Evolutionary conservation across 768 basidiomycete genomes (phyloP), one percentile per base, ranked within the genome.

Genomic region (Lentinula sp.): DNA sequence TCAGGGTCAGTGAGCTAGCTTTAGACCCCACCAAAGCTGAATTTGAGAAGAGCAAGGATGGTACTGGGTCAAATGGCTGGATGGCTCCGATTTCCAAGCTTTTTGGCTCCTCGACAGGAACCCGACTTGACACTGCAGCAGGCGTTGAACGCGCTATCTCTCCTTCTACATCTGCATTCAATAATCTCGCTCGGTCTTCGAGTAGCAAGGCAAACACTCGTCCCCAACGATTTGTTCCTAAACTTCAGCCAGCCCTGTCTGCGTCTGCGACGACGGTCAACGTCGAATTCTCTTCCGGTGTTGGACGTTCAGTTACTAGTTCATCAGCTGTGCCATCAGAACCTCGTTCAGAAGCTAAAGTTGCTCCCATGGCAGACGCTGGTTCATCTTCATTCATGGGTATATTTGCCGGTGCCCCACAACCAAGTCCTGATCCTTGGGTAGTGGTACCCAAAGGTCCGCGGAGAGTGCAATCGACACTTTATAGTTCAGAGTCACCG

Each of bases 211-310:
- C 63, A 21, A 65, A 61, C 13, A 65, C 72, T 7, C 70, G 72
- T 31, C 70, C 74, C 2, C 65, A 78, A 13, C 80, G 84, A 31
- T 72, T 83, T 5, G 87, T 85, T 23, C 91, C 89, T 2, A 98
- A 98, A 70, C 80, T 89, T 31, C 84, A 84, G 0, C 89, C 95
- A 2, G 93, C 91, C 10, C 82, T 94, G 34, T 87, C 89, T 10
- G 93, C 97, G 9, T 92, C 91, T 21, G 80, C 91, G 2, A 95
- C 91, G 53, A 95, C 93, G 1, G 95, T 98, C 66, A 97, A 95
- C 61, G 96, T 99, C 60, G 95, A 97, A 76, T 98, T 98, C 73
- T 91, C 87, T 3, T 74, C 83, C 1, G 89, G 84, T 9, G 76
- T 80, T 11, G 81, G 85, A n/a, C 75, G 82, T 62, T 81, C 83